Evolutionary conservation across 345 rosid species (phyloP), one percentile per base, ranked within the genome.

Genomic region (Aquilaria sinensis): DNA sequence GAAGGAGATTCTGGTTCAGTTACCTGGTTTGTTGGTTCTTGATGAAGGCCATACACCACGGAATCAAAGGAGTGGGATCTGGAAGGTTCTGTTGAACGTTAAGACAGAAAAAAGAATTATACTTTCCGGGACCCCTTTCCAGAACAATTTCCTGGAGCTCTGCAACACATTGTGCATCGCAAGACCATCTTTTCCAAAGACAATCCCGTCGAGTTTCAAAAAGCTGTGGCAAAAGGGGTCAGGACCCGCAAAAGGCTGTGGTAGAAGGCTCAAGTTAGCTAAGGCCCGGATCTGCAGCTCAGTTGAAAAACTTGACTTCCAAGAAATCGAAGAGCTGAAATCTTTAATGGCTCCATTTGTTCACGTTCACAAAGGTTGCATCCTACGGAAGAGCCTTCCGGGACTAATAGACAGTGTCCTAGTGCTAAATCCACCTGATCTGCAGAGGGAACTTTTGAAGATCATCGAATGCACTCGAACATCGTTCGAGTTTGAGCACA

Each of bases 1-100:
- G 23, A 70, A 74, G 43, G 66, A 69, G 31, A 54, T 65, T 23
- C 79, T 85, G 9, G 71, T 78, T 6, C 51, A 64, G 62, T 29
- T 50, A 29, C 85, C 85, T 0, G 77, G 74, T 11, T 61, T 86
- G 10, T 64, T 81, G 23, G 65, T 86, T 15, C 76, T 86, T 41
- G 92, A 86, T 51, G 89, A 86, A 76, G 92, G 92, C 9, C 92
- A 86, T 56, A 83, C 76, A 2, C 77, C 92, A 1, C 81, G 88
- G 2, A 86, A 86, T 51, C 60, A 70, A 5, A 60, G 37, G 2
- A 77, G 82, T 46, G 63, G 41, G 3, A 61, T 83, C 49, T 86
- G 84, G 81, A 74, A 76, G 65, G 78, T 77, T 58, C 57, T 81
- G 15, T 67, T 72, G 0, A 76, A 64, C 11, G 46, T 83, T 23